Evolutionary conservation across 495 filamentous ascomycete species (phyloP).

Genomic region (Penicillium macrosclerotiorum): DNA sequence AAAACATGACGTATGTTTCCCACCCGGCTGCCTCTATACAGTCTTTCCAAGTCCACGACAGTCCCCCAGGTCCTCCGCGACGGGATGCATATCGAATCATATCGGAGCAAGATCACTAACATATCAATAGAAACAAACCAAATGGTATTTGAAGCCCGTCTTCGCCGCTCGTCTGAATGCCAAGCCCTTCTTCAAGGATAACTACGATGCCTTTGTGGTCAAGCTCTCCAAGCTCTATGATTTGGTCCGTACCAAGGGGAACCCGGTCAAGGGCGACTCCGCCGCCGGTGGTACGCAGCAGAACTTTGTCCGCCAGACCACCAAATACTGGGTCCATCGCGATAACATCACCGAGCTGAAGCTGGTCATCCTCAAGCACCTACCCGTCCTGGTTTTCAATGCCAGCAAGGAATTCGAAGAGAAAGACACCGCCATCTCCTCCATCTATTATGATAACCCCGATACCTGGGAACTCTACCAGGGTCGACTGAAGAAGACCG

Average conservation of each 20-base stretch:
- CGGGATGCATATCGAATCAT: neutral
- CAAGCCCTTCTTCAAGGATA: slow-evolving; percentile 97
- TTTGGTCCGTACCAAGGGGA: slow-evolving; percentile 85
- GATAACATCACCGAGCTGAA: slow-evolving; percentile 99
- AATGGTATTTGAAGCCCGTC: slow-evolving; percentile 89
- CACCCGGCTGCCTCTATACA: neutral
- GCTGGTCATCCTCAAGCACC: slow-evolving; percentile 94
- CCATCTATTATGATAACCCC: slow-evolving; percentile 96
- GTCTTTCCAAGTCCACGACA: too few relatives aligned
- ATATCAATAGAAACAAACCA: slow-evolving; percentile 75
- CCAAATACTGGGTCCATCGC: slow-evolving; percentile 99
- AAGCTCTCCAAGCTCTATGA: slow-evolving; percentile 97
- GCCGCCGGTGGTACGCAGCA: slow-evolving; percentile 88
- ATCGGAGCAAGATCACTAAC: slow-evolving; percentile 9
- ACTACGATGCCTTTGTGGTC: slow-evolving; percentile 95
- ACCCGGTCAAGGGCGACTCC: slow-evolving; percentile 87
- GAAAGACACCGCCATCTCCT: slow-evolving; percentile 90
- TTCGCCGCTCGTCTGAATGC: slow-evolving; percentile 91
- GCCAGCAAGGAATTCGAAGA: slow-evolving; percentile 92
- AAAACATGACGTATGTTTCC: slow-evolving; percentile 85
- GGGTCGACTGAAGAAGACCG: slow-evolving; percentile 93
- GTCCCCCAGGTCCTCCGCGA: too few relatives aligned
- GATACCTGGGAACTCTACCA: slow-evolving; percentile 92
- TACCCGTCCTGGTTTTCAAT: slow-evolving; percentile 97
- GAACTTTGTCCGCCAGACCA: slow-evolving; percentile 95